Percentiles rank a stretch among this genome's conserved stretches.
These are phyloP conservation scores for Ambrosia hybrid DNA, from an alignment of 140 eudicot species.

Conservation along the genomic window DNA sequence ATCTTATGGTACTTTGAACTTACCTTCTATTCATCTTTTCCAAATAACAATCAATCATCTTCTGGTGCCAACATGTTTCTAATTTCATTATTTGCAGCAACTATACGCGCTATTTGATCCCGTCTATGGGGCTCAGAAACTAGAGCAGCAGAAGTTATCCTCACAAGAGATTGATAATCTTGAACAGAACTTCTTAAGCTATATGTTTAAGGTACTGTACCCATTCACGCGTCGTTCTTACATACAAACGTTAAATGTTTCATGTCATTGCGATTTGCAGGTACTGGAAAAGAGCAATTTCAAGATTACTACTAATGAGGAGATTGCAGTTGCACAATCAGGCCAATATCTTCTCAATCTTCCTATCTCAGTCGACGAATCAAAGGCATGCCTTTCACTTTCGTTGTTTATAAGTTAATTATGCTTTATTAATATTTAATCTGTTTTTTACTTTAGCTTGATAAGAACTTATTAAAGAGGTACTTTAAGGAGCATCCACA, in stretches of 20 bases:
- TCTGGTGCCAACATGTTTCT: neutral
- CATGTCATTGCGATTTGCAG: constrained; percentile 36
- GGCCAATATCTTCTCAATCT: constrained; percentile 95
- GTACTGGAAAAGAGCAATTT: constrained; percentile 89
- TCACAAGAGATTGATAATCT: constrained; percentile 39
- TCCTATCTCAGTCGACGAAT: constrained; percentile 91
- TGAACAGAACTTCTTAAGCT: constrained; percentile 38
- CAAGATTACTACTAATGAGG: constrained; percentile 78
- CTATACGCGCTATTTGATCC: constrained; percentile 40
- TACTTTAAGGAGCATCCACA: constrained; percentile 72
- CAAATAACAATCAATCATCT: neutral
- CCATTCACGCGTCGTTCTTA: too few species aligned
- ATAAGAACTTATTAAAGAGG: constrained; percentile 66
- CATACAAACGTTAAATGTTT: neutral
- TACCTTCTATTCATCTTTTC: neutral
- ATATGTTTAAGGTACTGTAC: constrained; percentile 49
- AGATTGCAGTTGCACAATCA: constrained; percentile 81
- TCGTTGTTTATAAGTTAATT: neutral
- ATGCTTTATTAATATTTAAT: neutral
- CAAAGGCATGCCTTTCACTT: constrained; percentile 48
- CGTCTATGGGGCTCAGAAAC: constrained; percentile 38
- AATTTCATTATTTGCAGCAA: constrained; percentile 28
- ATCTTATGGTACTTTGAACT: constrained; percentile 44
- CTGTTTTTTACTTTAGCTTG: constrained; percentile 53
- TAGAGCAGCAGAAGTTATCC: constrained; percentile 49